Conservation (phyloP, 1,284 basidiomycete species). For the Rhodotorula sp. region DNA sequence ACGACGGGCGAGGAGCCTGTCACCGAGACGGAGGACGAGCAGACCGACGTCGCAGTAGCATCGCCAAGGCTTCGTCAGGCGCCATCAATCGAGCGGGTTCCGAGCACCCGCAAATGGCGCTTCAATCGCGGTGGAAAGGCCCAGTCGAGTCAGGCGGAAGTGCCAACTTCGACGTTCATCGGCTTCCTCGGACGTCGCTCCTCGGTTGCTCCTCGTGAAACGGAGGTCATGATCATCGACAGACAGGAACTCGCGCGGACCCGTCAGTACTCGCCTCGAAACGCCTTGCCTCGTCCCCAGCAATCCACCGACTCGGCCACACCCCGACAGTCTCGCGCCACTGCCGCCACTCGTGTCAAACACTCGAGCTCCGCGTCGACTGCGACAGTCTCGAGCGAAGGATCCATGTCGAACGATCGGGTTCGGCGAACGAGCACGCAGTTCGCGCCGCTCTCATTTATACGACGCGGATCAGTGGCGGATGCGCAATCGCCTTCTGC, state of each 20-base stretch:
- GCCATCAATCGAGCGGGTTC: no score
- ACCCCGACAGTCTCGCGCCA: not conserved
- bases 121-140: slow-evolving; percentile 1
- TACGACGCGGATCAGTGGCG: not conserved
- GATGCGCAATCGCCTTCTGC: not conserved
- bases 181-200: slow-evolving; percentile 10
- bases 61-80: not conserved
- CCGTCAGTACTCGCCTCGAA: not conserved
- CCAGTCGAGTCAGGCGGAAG: not conserved
- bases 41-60: not conserved
- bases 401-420: not conserved
- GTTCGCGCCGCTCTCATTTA: not conserved
- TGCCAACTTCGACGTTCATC: not conserved
- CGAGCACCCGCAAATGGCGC: slow-evolving; percentile 6
- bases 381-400: not conserved
- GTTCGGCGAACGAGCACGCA: not conserved
- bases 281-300: not conserved
- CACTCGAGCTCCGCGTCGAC: slow-evolving; percentile 7
- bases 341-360: not conserved
- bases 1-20: slow-evolving; percentile 3
- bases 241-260: not conserved
- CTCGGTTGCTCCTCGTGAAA: not conserved
- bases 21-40: not conserved
- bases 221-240: slow-evolving; percentile 13
- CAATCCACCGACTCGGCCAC: not conserved